Conservation (phyloP, 2,329 filamentous ascomycete species). For the Chalaropsis ovoidea region DNA sequence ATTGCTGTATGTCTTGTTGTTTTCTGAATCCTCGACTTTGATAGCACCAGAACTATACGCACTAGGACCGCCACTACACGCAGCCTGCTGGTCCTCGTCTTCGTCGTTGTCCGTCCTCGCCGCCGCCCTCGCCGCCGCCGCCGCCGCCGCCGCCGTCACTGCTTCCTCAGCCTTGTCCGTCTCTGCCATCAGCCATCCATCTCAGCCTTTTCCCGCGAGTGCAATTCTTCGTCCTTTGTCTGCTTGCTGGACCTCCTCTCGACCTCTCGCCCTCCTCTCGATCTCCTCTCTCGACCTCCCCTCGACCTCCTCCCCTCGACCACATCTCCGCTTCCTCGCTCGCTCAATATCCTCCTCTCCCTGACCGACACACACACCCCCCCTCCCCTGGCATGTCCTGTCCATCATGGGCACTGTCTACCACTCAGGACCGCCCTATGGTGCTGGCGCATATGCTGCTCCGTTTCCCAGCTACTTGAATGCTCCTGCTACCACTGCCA, state of each 20-base stretch:
- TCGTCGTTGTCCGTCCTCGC: not conserved
- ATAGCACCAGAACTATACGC: not conserved
- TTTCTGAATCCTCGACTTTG: not conserved
- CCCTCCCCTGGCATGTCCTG: not conserved
- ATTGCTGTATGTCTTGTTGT: not conserved
- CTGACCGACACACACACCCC: not conserved
- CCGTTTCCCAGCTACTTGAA: conserved; percentile 16
- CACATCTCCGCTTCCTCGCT: not conserved
- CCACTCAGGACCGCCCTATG: conserved; percentile 13
- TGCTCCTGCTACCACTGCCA: not conserved
- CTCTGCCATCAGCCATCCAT: not conserved
- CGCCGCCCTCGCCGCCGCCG: not conserved
- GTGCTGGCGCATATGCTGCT: conserved; percentile 14
- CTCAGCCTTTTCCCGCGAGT: not conserved
- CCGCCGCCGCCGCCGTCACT: not conserved
- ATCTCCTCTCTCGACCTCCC: too few relatives aligned
- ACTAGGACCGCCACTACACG: not conserved
- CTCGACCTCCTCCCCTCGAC: not conserved
- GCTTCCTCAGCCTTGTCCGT: not conserved
- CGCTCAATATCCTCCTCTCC: not conserved
- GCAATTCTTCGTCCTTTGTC: too few relatives aligned
- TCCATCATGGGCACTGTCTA: conserved; percentile 19
- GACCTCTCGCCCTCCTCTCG: not conserved
- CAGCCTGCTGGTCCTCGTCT: not conserved
- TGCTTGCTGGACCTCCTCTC: too few relatives aligned